phyloP scores from a whole-genome alignment of 495 filamentous ascomycete species.

The Penicillium fimorum region DNA sequence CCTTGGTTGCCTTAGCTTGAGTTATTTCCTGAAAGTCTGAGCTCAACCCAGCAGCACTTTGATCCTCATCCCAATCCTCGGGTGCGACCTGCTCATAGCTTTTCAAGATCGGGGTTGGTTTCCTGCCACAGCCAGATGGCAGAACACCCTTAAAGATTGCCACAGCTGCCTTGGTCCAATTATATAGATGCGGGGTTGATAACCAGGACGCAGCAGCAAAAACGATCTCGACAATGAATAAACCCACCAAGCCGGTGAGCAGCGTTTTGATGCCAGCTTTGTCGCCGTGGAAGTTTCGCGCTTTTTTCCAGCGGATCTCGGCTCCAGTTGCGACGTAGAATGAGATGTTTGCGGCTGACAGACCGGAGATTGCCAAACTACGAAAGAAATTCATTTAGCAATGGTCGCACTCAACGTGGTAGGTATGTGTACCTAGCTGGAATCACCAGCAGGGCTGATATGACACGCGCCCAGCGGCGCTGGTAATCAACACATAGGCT shows the following conservation, averaged over 20 bases:
- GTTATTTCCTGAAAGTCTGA: slow-evolving; percentile 4
- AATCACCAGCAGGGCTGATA: slow-evolving; percentile 23
- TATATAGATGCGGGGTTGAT: slow-evolving; percentile 19
- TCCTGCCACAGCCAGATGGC: neutral
- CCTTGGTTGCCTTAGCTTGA: too few species aligned
- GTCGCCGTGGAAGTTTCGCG: slow-evolving; percentile 28
- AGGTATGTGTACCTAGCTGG: slow-evolving; percentile 26
- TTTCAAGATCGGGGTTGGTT: neutral
- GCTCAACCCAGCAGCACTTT: slow-evolving; percentile 7
- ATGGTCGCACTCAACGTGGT: neutral
- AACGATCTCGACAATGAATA: slow-evolving; percentile 23
- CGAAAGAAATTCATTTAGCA: neutral
- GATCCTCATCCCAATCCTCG: slow-evolving; percentile 24
- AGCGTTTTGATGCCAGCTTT: slow-evolving; percentile 26
- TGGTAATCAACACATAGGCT: slow-evolving; percentile 25
- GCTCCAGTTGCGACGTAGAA: slow-evolving; percentile 32
- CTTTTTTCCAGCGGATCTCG: slow-evolving; percentile 37
- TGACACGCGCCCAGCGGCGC: slow-evolving; percentile 23
- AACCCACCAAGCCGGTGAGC: slow-evolving; percentile 24
- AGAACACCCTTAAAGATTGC: neutral
- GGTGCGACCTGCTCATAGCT: slow-evolving; percentile 19
- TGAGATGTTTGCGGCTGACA: slow-evolving; percentile 32
- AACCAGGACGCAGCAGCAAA: slow-evolving; percentile 21
- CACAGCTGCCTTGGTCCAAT: slow-evolving; percentile 6
- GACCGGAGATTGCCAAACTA: slow-evolving; percentile 24